Percentiles rank a stretch among this genome's conserved stretches.
phyloP scores from a whole-genome alignment of 805 yeast species.

The Saccharomycopsis sp. region DNA sequence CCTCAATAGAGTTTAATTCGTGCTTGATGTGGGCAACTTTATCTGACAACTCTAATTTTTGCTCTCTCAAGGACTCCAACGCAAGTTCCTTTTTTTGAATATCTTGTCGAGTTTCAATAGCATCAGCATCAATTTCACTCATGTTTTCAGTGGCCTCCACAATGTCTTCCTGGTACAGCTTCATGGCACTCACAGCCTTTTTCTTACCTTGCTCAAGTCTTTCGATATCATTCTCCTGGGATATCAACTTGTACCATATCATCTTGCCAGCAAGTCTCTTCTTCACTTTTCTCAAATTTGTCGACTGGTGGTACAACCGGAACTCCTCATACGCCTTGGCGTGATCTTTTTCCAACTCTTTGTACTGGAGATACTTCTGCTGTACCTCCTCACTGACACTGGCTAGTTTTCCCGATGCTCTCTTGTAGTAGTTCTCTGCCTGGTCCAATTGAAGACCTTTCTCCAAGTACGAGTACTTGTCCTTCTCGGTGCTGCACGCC shows the following conservation, averaged over 20 bases:
- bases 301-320: conserved; percentile 33
- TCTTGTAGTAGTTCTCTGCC: conserved; percentile 44
- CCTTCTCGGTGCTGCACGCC: conserved; percentile 62
- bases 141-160: neutral
- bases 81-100: neutral
- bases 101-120: neutral
- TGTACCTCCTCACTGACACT: conserved; percentile 34
- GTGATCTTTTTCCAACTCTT: conserved; percentile 32
- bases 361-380: conserved; percentile 30
- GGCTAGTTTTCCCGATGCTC: conserved; percentile 30
- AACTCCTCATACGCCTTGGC: conserved; percentile 36
- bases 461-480: conserved; percentile 70
- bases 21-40: neutral
- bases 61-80: neutral
- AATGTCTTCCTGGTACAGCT: neutral
- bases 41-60: neutral
- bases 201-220: neutral
- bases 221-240: conserved; percentile 24
- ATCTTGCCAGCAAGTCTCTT: conserved; percentile 38
- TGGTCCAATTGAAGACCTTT: conserved; percentile 69
- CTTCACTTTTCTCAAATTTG: conserved; percentile 32
- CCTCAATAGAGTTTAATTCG: neutral
- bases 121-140: neutral
- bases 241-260: conserved; percentile 37
- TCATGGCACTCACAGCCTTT: neutral